Base-by-base conservation (phyloP, 2,329 filamentous ascomycete species). In the Macrophomina phaseolina region DNA sequence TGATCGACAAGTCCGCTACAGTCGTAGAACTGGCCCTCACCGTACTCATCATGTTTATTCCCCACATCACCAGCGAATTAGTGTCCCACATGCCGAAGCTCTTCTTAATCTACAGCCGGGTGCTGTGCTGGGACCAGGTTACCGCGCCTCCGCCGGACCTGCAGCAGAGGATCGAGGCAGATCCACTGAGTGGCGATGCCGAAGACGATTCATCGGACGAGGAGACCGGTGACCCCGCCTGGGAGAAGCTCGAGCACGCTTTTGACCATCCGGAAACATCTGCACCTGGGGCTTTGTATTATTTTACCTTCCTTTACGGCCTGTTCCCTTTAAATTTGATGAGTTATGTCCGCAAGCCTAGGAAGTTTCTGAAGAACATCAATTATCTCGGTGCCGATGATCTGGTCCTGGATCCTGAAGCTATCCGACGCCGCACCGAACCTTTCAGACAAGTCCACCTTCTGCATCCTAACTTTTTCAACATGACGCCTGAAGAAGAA, bases 321-420 rank as follows among this genome's bases (percentile, higher is more conserved):
- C 80, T 95, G 4, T 95, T 94, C 70, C 92, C 92, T 1, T 87
- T 94, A 73, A 94, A 94, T 75, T 93, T 95, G 71, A 91, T 93
- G 87, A 90, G 90, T 77, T 95, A 94, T 74, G 90, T 95, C 69
- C 87, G 91, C 66, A 94, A 94, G 73, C 91, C 92, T 3, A 88
- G 93, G 71, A 87, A 90, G 69, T 94, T 91, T 73, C 81, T 95
- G 9, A 89, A 92, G 55, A 89, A 91, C 72, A 87, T 90, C 48
- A 87, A 92, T 69, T 90, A 89, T 38, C 84, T 86, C 4, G 87
- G 89, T 58, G 86, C 89, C 1, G 90, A 93, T 69, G 90, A 92
- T 65, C 86, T 94, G 51, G 91, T 94, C 73, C 85, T 94, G 2
- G 90, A 94, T 71, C 90, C 92, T 38, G 89, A 89, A 4, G 89